Conservation (phyloP, 345 rosid genomes). For the Orychophragmus violaceus region DNA sequence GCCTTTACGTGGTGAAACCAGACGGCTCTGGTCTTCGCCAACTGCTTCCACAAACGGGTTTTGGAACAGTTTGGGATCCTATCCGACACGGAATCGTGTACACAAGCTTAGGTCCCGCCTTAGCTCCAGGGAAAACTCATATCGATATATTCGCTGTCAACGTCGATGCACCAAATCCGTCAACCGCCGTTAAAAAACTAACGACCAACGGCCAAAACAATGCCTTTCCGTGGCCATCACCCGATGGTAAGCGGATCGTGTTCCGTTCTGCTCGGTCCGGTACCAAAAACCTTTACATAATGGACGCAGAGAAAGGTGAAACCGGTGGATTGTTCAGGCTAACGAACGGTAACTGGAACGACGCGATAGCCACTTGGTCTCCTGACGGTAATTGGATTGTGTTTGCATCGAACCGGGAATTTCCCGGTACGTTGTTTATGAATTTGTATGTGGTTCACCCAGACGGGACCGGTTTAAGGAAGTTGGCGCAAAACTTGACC, state of each 20-base stretch:
- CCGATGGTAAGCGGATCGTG: slow-evolving; percentile 72
- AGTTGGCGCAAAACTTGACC: slow-evolving; percentile 48
- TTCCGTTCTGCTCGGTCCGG: slow-evolving; percentile 78
- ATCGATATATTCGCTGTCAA: slow-evolving; percentile 61
- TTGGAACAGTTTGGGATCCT: slow-evolving; percentile 75
- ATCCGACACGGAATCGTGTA: slow-evolving; percentile 54
- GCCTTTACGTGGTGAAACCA: slow-evolving; percentile 54
- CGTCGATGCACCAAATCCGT: slow-evolving; percentile 34
- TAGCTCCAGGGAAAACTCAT: slow-evolving; percentile 43
- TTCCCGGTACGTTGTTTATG: slow-evolving; percentile 61
- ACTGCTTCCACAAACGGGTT: slow-evolving; percentile 42
- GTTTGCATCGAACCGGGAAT: slow-evolving; percentile 63
- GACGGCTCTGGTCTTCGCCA: slow-evolving; percentile 60
- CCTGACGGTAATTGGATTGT: slow-evolving; percentile 72
- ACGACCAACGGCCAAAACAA: slow-evolving; percentile 64
- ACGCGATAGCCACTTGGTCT: slow-evolving; percentile 86
- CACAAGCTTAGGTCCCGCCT: slow-evolving; percentile 62
- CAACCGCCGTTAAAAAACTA: slow-evolving; percentile 36
- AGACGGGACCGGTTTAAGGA: slow-evolving; percentile 69
- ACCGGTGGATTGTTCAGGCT: slow-evolving; percentile 45
- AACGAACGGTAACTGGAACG: slow-evolving; percentile 75
- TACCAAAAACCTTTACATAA: slow-evolving; percentile 66
- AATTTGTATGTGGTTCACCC: slow-evolving; percentile 69
- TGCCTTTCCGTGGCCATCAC: slow-evolving; percentile 78
- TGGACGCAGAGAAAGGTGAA: slow-evolving; percentile 68